Percentiles rank a stretch among this genome's conserved stretches.
phyloP scores from a whole-genome alignment of 73 alveolate species.

The Paramecium biaurelia region DNA sequence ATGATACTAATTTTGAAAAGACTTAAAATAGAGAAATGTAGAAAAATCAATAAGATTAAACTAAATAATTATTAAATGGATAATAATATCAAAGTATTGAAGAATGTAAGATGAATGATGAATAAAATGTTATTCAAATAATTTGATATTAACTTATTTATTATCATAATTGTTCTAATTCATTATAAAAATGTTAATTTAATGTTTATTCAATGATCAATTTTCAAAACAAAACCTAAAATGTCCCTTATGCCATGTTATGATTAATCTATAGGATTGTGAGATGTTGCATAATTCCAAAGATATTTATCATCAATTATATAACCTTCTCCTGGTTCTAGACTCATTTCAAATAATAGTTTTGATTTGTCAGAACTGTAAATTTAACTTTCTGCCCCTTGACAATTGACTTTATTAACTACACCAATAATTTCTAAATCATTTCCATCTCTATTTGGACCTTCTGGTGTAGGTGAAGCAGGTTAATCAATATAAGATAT shows the following conservation, averaged over 20 bases:
- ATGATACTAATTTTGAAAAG: not conserved
- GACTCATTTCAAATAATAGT: not conserved
- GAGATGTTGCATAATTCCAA: constrained; percentile 15
- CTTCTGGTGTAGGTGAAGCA: constrained; percentile 3
- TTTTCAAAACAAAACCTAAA: not conserved
- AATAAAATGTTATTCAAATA: not conserved
- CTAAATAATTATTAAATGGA: not conserved
- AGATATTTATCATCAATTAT: not conserved
- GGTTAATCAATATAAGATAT: not conserved
- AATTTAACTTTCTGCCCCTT: constrained; percentile 40
- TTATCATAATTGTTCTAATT: too few relatives aligned
- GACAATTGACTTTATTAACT: not conserved
- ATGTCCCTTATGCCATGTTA: not conserved
- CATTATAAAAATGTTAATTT: not conserved
- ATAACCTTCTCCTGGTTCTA: constrained; percentile 18
- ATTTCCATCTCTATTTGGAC: constrained; percentile 42
- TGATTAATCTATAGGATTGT: not conserved
- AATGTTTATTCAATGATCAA: not conserved
- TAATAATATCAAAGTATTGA: not conserved
- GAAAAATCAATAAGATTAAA: not conserved
- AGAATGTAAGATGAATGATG: not conserved
- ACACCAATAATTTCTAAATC: constrained; percentile 7
- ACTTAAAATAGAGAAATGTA: not conserved
- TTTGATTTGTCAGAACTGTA: not conserved
- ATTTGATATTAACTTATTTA: too few relatives aligned